Base-by-base conservation (phyloP, 257 asterid genomes). In the Cinchona pubescens region DNA sequence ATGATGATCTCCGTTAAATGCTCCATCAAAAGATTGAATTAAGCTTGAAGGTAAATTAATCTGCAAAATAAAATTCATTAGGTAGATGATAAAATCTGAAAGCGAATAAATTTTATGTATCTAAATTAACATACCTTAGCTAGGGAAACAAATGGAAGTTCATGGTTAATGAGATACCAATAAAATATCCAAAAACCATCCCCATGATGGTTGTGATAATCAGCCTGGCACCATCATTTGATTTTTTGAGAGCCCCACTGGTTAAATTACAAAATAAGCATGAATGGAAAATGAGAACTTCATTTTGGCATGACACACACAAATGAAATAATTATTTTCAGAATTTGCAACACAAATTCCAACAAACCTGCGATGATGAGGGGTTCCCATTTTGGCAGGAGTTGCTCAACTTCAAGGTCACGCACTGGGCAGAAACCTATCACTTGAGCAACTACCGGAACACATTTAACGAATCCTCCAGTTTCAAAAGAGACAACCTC, bases 91-190 rank as follows among this genome's bases (percentile, higher is more conserved):
- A 61, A 32, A 23, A 76, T 37, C 13, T 48, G 42, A 32, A 30
- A 67, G 40, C 45, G 16, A 48, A 73, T 67, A 32, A 79, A 48
- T 12, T 78, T 37, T 61, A 84, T 10, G 21, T 67, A 51, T 30
- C 64, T 35, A 71, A 73, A n/a, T 42, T 72, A 45, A 64, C 83
- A 55, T 89, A 96, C 99, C 95, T 87, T 93, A 72, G 90, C 76
- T 73, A 93, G 80, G 72, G 96, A 84, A 84, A 86, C 95, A 68
- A 91, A 88, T 49, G 99, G 99, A 87, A 93, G n/a, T n/a, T n/a
- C n/a, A n/a, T n/a, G n/a, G n/a, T n/a, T n/a, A n/a, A 96, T 5
- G 99, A 93, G 68, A 93, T 88, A 71, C 99, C 99, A 45, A 96
- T 73, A 75, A 91, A 85, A 85, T 96, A 96, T 84, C 99, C 99